These are phyloP conservation scores for Quercus engelmannii DNA, from an alignment of 306 rosid species.

Conservation along the genomic window DNA sequence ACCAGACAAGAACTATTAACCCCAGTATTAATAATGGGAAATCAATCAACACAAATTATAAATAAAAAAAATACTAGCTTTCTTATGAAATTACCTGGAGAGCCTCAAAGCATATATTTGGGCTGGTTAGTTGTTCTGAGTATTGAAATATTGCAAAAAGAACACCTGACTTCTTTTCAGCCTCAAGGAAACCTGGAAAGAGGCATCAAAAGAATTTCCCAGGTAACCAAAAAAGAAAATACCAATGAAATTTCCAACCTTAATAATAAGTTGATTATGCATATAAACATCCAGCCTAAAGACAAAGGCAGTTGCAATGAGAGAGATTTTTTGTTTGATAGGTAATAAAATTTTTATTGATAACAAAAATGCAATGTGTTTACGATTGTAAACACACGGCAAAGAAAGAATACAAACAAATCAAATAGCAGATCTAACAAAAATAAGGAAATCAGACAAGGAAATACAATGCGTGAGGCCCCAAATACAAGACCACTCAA, in stretches of 20 bases:
- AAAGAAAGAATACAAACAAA: too few species aligned
- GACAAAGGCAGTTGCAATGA: neutral
- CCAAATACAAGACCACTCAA: too few species aligned
- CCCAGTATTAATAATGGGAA: neutral
- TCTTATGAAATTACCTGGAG: constrained; percentile 67
- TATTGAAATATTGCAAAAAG: constrained; percentile 54
- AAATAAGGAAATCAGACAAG: too few species aligned
- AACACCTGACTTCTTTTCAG: constrained; percentile 58
- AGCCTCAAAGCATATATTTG: constrained; percentile 79
- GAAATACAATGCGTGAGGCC: too few species aligned
- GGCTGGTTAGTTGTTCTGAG: constrained; percentile 54
- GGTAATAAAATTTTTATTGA: too few species aligned
- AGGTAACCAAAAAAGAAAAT: constrained; percentile 3
- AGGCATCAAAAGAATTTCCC: constrained; percentile 20
- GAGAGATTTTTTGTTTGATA: neutral
- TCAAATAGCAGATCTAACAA: too few species aligned
- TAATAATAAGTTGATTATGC: neutral
- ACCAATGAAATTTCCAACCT: neutral
- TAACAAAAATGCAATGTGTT: too few species aligned
- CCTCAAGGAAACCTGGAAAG: constrained; percentile 39
- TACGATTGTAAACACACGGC: too few species aligned
- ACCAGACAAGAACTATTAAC: neutral
- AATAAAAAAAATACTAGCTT: neutral
- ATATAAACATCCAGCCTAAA: neutral
- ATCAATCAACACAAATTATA: constrained; percentile 5